Conservation (phyloP, 2,329 filamentous ascomycete genomes). For the Akanthomyces muscarius region DNA sequence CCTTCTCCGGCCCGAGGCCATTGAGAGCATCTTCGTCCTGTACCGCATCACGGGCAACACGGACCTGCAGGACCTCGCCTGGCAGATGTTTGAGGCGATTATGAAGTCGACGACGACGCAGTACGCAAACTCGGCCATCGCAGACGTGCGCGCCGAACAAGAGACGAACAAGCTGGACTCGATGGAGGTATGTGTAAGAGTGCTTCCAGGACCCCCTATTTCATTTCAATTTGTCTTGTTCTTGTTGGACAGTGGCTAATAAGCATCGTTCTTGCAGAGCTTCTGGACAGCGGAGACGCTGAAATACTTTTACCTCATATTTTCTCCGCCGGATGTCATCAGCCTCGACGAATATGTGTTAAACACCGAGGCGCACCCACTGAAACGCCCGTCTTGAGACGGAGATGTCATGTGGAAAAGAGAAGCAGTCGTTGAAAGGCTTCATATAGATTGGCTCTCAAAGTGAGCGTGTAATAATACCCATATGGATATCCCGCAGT, state of each 20-base stretch:
- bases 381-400: conserved; percentile 30
- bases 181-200: conserved; percentile 50
- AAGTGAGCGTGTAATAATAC: neutral
- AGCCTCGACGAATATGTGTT: conserved; percentile 61
- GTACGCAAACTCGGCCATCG: conserved; percentile 61
- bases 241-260: neutral
- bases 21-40: conserved; percentile 77
- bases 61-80: conserved; percentile 63
- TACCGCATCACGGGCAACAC: conserved; percentile 67
- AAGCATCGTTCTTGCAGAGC: conserved; percentile 36
- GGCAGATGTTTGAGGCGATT: conserved; percentile 68
- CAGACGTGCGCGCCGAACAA: conserved; percentile 62
- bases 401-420: neutral
- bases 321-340: conserved; percentile 54
- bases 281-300: conserved; percentile 70
- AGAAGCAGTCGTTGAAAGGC: neutral
- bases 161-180: conserved; percentile 45
- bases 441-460: neutral
- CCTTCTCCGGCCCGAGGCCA: conserved; percentile 70
- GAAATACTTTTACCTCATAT: conserved; percentile 64
- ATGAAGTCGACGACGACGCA: conserved; percentile 56
- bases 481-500: neutral
- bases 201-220: neutral
- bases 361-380: conserved; percentile 54
- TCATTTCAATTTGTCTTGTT: neutral